phyloP scores from a whole-genome alignment of 2,329 filamentous ascomycete species.

The Arthrobotrys sinensis region DNA sequence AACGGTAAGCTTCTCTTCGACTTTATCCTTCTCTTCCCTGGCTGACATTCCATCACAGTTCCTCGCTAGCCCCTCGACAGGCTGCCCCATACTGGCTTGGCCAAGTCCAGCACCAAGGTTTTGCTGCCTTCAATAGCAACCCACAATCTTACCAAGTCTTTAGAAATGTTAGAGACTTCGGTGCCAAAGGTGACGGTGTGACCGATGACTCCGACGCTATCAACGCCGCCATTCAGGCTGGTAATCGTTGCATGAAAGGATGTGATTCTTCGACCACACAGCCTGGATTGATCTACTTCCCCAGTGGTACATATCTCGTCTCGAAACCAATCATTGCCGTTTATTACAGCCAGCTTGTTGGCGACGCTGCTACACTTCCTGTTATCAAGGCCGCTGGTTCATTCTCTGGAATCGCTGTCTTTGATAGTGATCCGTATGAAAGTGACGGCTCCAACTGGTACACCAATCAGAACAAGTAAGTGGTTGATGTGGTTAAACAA shows the following conservation, averaged over 20 bases:
- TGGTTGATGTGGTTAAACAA: neutral
- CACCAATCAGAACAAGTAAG: constrained; percentile 76
- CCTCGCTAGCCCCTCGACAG: constrained; percentile 30
- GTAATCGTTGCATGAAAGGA: constrained; percentile 68
- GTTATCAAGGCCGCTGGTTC: constrained; percentile 79
- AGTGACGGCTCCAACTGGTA: constrained; percentile 79
- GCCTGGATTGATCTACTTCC: constrained; percentile 92
- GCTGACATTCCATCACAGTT: constrained; percentile 26
- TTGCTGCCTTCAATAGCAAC: constrained; percentile 68
- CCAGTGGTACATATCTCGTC: constrained; percentile 86
- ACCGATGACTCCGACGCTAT: constrained; percentile 71
- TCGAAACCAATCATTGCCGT: constrained; percentile 84
- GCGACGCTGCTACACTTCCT: constrained; percentile 81
- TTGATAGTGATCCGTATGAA: constrained; percentile 87
- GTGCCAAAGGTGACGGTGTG: constrained; percentile 69
- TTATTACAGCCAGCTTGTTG: constrained; percentile 95
- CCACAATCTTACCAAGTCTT: constrained; percentile 69
- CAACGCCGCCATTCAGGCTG: constrained; percentile 69
- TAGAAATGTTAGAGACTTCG: constrained; percentile 71
- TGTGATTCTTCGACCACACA: constrained; percentile 83
- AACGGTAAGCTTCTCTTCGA: constrained; percentile 20
- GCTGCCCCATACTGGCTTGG: constrained; percentile 65
- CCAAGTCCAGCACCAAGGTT: constrained; percentile 68
- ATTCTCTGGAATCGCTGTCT: constrained; percentile 88
- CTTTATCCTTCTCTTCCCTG: neutral